phyloP scores from a whole-genome alignment of 768 basidiomycete genomes.

The Podaxis sp. region DNA sequence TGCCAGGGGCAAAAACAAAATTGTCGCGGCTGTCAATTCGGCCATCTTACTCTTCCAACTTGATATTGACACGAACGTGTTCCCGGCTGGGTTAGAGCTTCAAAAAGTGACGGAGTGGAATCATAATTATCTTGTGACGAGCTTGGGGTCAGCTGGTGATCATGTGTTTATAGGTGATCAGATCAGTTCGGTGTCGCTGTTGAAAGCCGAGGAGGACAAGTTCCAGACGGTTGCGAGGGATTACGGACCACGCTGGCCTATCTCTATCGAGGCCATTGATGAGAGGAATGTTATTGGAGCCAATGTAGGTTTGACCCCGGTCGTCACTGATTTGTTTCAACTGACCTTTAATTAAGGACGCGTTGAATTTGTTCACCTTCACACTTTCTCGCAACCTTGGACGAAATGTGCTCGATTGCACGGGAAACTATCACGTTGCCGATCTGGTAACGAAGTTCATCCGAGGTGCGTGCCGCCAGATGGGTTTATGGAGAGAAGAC shows the following conservation, averaged over 20 bases:
- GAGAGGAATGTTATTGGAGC: constrained; percentile 62
- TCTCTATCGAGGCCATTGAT: constrained; percentile 58
- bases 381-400: constrained; percentile 41
- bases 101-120: constrained; percentile 60
- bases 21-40: constrained; percentile 75
- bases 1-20: constrained; percentile 26
- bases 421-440: constrained; percentile 71
- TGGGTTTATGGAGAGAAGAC: background rate
- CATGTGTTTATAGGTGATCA: constrained; percentile 75
- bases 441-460: constrained; percentile 79
- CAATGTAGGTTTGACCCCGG: constrained; percentile 48
- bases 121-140: constrained; percentile 78
- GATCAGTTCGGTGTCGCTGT: constrained; percentile 72
- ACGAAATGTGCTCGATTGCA: constrained; percentile 50
- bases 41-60: constrained; percentile 56
- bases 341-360: constrained; percentile 40
- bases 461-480: constrained; percentile 41
- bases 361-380: constrained; percentile 68
- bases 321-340: background rate
- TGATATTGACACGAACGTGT: constrained; percentile 28
- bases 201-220: constrained; percentile 46
- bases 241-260: constrained; percentile 73
- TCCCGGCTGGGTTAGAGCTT: constrained; percentile 33
- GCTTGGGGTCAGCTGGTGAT: constrained; percentile 54
- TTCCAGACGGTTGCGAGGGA: constrained; percentile 65